Evolutionary conservation across 441 rosid genomes (phyloP).

Genomic region (Erysimum cheiri): DNA sequence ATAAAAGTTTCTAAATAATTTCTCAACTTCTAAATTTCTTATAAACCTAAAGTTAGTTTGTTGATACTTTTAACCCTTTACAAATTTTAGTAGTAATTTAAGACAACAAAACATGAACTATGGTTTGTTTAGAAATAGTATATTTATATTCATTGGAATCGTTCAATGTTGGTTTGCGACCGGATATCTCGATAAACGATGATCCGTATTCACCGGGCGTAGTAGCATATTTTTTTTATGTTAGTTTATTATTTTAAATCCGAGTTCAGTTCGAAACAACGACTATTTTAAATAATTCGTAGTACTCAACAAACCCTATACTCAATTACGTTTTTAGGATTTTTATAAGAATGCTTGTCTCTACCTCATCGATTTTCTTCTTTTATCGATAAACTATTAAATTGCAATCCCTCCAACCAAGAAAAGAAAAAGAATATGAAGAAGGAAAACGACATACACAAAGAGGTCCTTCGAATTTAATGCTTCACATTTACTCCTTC

Average conservation of each 20-base stretch:
- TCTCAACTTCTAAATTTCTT: neutral
- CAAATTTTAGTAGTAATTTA: neutral
- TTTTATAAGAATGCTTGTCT: slow-evolving; percentile 45
- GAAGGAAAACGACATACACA: slow-evolving; percentile 43
- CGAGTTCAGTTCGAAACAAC: neutral
- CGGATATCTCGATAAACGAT: slow-evolving; percentile 34
- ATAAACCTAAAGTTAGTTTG: neutral
- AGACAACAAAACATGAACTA: neutral
- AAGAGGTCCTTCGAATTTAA: slow-evolving; percentile 37
- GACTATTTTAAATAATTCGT: too few relatives aligned
- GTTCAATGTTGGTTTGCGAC: slow-evolving; percentile 21
- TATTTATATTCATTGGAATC: neutral
- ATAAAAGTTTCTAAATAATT: neutral
- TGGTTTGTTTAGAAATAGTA: neutral
- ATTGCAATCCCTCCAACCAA: slow-evolving; percentile 36
- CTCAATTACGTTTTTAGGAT: slow-evolving; percentile 22
- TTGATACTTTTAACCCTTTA: neutral
- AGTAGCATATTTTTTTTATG: neutral
- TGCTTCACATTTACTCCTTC: slow-evolving; percentile 49
- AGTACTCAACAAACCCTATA: neutral
- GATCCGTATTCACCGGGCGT: slow-evolving; percentile 31
- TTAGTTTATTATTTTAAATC: neutral
- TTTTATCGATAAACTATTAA: slow-evolving; percentile 29
- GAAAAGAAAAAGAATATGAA: slow-evolving; percentile 32
- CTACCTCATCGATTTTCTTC: slow-evolving; percentile 20